Evolutionary conservation across 208 protist species (phyloP), one percentile per base, ranked within the genome.

Genomic region (Acanthamoeba sp.): DNA sequence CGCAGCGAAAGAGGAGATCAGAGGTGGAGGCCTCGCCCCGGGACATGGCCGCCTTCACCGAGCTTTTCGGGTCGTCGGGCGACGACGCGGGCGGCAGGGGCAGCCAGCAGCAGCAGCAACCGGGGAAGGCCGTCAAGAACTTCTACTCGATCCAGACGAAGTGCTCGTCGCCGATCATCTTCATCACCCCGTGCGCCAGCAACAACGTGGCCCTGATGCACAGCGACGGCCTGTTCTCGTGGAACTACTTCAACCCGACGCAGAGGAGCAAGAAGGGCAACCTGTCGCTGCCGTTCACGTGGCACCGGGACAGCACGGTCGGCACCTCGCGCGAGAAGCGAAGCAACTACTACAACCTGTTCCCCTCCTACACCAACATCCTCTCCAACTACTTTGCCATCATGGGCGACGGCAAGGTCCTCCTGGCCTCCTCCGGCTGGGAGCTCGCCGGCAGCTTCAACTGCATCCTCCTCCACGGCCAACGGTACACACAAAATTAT

Each of bases 71-170:
- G 40, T 90, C 82, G 32, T 87, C 40, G 9, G 6, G 7, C 14
- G 24, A 2, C 82, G 40, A 50, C 82, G 29, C 76, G 27, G 22
- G 38, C 36, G 6, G 38, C 84, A 66, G 10, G 52, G 9, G 36
- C 10, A 91, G 22, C 78, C 36, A 55, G 12, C 40, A 87, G 27
- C 22, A 87, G 40, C 36, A 52, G 20, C 50, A n/a, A n/a, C n/a
- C n/a, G 55, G 40, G 24, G 52, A 92, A n/a, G n/a, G 42, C 29
- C 87, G 6, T 9, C 14, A 92, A n/a, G n/a, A n/a, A 92, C 64
- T 92, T 92, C 59, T 92, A 66, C 87, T 14, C 87, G 27, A 55
- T 92, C n/a, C 87, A 66, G 62, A 92, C 87, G 38, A 66, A 92
- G 62, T 92, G 87, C 64, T 78, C 59, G 40, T 78, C 40, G 22